A percentile compares a stretch with the other conserved stretches of the same genome.
Evolutionary conservation across 306 rosid genomes (phyloP).

Genomic region (Cicer pinnatifidum): DNA sequence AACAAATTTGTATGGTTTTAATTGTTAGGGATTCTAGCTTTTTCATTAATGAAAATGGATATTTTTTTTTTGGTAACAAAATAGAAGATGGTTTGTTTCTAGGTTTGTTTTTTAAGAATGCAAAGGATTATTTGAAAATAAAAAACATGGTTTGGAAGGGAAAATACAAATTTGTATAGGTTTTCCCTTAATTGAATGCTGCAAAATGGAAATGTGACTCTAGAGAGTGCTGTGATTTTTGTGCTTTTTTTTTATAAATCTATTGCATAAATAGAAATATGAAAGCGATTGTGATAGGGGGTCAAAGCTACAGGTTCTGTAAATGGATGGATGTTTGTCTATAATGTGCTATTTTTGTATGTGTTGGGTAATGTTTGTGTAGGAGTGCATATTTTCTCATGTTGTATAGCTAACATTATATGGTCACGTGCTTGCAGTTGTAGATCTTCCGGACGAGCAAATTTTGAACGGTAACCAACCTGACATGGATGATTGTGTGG

Average conservation of each 20-base stretch:
- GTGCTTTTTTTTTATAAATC: conserved; percentile 17
- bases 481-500: conserved; percentile 74
- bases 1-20: neutral
- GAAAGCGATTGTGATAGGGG: neutral
- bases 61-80: too few relatives aligned
- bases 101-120: neutral
- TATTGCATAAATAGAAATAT: conserved; percentile 1
- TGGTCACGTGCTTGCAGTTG: conserved; percentile 52
- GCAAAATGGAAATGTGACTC: conserved; percentile 1
- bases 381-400: neutral
- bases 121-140: neutral
- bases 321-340: neutral
- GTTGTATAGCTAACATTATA: neutral
- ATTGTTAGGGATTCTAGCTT: conserved; percentile 21
- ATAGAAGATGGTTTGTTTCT: neutral
- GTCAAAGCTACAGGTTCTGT: neutral
- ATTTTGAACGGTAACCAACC: conserved; percentile 73
- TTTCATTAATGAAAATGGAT: neutral
- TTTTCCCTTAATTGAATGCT: conserved; percentile 17
- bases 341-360: neutral
- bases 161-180: neutral
- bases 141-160: neutral
- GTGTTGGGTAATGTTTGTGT: conserved; percentile 24
- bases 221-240: neutral
- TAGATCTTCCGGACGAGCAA: conserved; percentile 85